Evolutionary conservation across 352 stramenopile genomes (phyloP), one percentile per base, ranked within the genome.

Genomic region (Paralagenidium karlingii): DNA sequence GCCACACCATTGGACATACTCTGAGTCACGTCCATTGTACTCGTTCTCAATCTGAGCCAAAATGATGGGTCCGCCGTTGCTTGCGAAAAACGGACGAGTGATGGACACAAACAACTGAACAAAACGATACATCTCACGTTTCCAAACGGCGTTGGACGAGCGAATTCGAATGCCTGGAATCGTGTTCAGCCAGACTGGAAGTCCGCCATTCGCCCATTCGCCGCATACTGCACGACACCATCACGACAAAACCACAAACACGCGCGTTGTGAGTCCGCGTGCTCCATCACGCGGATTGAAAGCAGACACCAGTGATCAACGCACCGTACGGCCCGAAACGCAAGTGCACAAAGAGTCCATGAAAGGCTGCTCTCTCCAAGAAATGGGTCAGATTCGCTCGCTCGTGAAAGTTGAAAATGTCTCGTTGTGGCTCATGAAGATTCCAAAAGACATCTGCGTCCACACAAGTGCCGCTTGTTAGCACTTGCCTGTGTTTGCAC

Each of bases 21-120:
- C 55, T 5, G 48, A 46, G 32, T 80, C 67, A n/a, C 71, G 51
- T 34, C 34, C 45, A n/a, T 49, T 51, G 30, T 68, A 80, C 47
- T 82, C 68, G 32, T 73, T 82, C 43, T 81, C 68, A 21, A 86
- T 80, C 53, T 86, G 68, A 3, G 73, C 67, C 51, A 79, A 56
- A 20, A 87, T 66, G 39, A 87, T 87, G 1, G 74, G 68, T 5
- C 74, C 74, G 5, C 74, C 74, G 27, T 66, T 63, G 8, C 49
- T 63, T 1, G 69, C 67, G 40, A 87, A 51, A 43, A 74, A 87
- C 18, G 69, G 69, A 5, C 65, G 56, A 2, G 69, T 73, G 1
- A 84, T 32, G 3, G 71, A 58, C 8, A 84, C 65, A 54, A 87
- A 76, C 34, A 76, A 62, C 5, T 45, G 38, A 29, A 84, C 32